These are phyloP conservation scores for Handroanthus guayacan DNA, from an alignment of 257 asterid genomes.

Conservation along the genomic window DNA sequence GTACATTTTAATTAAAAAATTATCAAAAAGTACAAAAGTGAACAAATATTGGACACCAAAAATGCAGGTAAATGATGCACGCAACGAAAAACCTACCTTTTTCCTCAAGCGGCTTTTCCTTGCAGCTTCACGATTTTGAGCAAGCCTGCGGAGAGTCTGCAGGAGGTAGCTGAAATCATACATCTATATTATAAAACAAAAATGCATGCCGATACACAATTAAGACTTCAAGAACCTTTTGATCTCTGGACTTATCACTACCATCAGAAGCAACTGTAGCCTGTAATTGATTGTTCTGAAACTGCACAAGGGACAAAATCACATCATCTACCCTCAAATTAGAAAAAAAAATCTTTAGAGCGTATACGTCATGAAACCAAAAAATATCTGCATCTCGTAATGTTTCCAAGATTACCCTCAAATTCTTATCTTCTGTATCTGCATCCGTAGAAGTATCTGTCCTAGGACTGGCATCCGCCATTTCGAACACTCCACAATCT, in stretches of 20 bases:
- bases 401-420: slow-evolving; percentile 54
- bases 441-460: slow-evolving; percentile 95
- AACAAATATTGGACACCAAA: slow-evolving; percentile 16
- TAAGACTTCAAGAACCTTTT: slow-evolving; percentile 63
- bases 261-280: slow-evolving; percentile 83
- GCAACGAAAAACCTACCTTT: slow-evolving; percentile 53
- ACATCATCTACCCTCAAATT: background rate
- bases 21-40: slow-evolving; percentile 6
- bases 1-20: slow-evolving; percentile 4
- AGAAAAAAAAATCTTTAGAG: no score
- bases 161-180: slow-evolving; percentile 36
- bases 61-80: slow-evolving; percentile 13
- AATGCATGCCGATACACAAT: background rate
- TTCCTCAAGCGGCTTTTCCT: slow-evolving; percentile 94
- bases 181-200: slow-evolving; percentile 11
- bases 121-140: slow-evolving; percentile 99
- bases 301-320: slow-evolving; percentile 53
- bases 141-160: slow-evolving; percentile 90
- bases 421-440: slow-evolving; percentile 83
- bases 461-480: slow-evolving; percentile 89
- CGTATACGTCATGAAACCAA: no score
- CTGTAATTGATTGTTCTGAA: slow-evolving; percentile 59
- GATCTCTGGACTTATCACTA: slow-evolving; percentile 95
- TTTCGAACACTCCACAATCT: slow-evolving; percentile 47
- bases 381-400: background rate